Conservation (phyloP, 345 rosid species). For the Boechera retrofracta region DNA sequence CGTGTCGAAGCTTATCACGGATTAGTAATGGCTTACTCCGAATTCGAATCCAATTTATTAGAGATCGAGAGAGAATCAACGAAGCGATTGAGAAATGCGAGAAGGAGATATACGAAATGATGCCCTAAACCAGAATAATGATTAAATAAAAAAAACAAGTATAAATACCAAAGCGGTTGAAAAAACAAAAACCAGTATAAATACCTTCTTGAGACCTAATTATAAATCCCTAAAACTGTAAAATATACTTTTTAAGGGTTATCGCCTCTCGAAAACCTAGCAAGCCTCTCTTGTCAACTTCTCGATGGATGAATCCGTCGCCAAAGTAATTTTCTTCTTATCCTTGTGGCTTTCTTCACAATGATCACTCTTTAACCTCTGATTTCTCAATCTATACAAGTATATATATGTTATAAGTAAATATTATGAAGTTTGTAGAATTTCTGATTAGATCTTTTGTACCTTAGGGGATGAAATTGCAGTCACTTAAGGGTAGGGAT, state of each 20-base stretch:
- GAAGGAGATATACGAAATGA: no score
- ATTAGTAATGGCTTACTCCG: no score
- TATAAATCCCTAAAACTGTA: neutral
- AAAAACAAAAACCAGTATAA: slow-evolving; percentile 24
- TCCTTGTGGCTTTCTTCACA: neutral
- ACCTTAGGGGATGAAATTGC: neutral
- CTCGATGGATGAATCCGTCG: neutral
- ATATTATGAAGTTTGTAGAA: neutral
- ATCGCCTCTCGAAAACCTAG: neutral
- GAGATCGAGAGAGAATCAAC: no score
- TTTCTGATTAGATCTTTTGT: neutral
- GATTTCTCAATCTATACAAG: no score
- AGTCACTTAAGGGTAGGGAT: neutral
- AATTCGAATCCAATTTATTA: no score
- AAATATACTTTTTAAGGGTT: neutral
- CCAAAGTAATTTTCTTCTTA: neutral
- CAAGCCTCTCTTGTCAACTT: neutral
- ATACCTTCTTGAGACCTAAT: no score
- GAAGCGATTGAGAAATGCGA: no score
- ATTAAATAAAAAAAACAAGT: no score
- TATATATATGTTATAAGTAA: neutral
- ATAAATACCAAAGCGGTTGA: no score
- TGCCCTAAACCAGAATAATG: no score
- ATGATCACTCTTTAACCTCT: neutral
- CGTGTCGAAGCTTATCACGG: no score